Evolutionary conservation across 768 basidiomycete species (phyloP).

Genomic region (Hypsizygus marmoreus): DNA sequence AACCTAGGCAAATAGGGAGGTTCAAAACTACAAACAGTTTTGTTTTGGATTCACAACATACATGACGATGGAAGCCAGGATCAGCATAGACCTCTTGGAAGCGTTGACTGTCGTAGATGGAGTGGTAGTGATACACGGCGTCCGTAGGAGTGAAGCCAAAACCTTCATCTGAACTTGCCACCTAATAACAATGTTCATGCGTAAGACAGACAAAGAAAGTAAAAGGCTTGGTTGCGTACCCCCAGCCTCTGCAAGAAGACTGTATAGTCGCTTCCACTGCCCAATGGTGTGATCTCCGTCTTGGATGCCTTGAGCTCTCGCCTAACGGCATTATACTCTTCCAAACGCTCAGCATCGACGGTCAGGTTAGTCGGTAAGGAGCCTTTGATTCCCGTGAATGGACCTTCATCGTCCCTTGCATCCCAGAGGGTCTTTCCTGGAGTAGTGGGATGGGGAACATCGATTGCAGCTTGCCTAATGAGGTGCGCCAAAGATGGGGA

Average conservation of each 20-base stretch:
- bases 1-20: slow-evolving; percentile 37
- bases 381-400: slow-evolving; percentile 36
- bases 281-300: slow-evolving; percentile 61
- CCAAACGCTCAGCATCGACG: slow-evolving; percentile 44
- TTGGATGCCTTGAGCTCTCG: slow-evolving; percentile 30
- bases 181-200: slow-evolving; percentile 21
- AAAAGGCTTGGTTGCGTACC: slow-evolving; percentile 25
- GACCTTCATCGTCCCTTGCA: slow-evolving; percentile 62
- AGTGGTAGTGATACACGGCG: slow-evolving; percentile 76
- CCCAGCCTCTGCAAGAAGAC: slow-evolving; percentile 82
- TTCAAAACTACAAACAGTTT: not conserved
- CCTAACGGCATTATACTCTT: slow-evolving; percentile 39
- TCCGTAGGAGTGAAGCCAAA: slow-evolving; percentile 47
- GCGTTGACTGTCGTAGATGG: slow-evolving; percentile 68
- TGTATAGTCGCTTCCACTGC: slow-evolving; percentile 89
- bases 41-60: slow-evolving; percentile 30
- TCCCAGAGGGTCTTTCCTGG: slow-evolving; percentile 76
- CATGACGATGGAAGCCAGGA: slow-evolving; percentile 74
- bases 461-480: slow-evolving; percentile 64
- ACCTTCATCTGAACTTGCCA: slow-evolving; percentile 48
- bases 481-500: slow-evolving; percentile 87
- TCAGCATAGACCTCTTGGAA: slow-evolving; percentile 82
- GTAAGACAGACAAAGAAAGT: not conserved
- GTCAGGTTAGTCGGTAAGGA: slow-evolving; percentile 14
- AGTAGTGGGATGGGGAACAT: slow-evolving; percentile 73